Conservation (phyloP, 345 rosid species). For the Mangifera indica region DNA sequence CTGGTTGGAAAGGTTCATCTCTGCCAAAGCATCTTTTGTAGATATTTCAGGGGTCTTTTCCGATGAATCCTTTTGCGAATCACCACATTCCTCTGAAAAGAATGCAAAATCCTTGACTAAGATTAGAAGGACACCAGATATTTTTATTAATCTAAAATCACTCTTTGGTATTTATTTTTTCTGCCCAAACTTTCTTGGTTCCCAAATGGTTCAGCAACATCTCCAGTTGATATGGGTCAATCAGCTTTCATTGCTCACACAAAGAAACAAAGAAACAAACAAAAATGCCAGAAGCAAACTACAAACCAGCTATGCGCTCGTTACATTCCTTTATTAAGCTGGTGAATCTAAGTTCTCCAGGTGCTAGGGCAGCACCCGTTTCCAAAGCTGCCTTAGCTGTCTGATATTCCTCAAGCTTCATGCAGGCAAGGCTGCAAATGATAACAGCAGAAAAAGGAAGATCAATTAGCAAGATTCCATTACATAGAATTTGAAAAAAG, state of each 20-base stretch:
- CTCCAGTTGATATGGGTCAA: background rate
- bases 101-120: constrained; percentile 2
- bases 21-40: constrained; percentile 19
- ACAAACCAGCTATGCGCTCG: constrained; percentile 52
- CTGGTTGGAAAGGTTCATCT: constrained; percentile 3
- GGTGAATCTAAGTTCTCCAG: constrained; percentile 57
- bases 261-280: background rate
- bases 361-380: constrained; percentile 58
- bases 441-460: constrained; percentile 11
- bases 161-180: too few species aligned
- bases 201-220: background rate
- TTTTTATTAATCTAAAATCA: background rate
- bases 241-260: background rate
- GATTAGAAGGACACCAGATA: background rate
- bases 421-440: constrained; percentile 65
- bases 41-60: constrained; percentile 21
- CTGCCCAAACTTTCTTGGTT: background rate
- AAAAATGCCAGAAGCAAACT: background rate
- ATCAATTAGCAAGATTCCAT: background rate
- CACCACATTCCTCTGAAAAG: constrained; percentile 41
- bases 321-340: constrained; percentile 74
- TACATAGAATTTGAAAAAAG: background rate
- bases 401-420: constrained; percentile 84
- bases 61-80: constrained; percentile 13
- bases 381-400: constrained; percentile 84